phyloP scores from a whole-genome alignment of 2,329 filamentous ascomycete genomes.

The Aspergillus candidus region DNA sequence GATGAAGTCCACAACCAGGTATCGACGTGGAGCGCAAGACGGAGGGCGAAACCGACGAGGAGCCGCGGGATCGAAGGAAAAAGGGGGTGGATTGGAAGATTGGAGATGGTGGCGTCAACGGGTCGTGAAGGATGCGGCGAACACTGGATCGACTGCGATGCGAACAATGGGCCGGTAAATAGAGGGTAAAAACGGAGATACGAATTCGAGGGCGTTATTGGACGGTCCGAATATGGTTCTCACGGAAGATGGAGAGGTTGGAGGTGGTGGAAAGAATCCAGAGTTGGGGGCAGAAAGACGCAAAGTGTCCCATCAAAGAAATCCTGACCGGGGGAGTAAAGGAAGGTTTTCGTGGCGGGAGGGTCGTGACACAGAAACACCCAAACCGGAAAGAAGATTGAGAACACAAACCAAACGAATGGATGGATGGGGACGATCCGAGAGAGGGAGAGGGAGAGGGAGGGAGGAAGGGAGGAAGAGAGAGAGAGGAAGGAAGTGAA shows the following conservation, averaged over 20 bases:
- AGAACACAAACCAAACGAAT: slow-evolving; percentile 2
- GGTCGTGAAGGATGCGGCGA: not conserved
- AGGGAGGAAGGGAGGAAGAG: not conserved
- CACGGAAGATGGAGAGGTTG: too few relatives aligned
- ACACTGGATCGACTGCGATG: not conserved
- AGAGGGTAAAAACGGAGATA: slow-evolving; percentile 3
- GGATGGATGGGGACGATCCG: slow-evolving; percentile 1
- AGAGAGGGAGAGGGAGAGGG: not conserved
- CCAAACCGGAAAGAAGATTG: slow-evolving; percentile 9
- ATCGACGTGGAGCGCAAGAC: too few relatives aligned
- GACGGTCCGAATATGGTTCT: too few relatives aligned
- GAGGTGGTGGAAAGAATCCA: too few relatives aligned
- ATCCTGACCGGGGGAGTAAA: too few relatives aligned
- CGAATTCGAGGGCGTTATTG: not conserved
- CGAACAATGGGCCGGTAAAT: slow-evolving; percentile 1
- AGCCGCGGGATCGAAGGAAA: too few relatives aligned
- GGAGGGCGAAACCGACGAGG: too few relatives aligned
- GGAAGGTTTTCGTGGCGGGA: too few relatives aligned
- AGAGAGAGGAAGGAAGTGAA: slow-evolving; percentile 1
- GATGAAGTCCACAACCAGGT: too few relatives aligned
- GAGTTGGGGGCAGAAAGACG: not conserved
- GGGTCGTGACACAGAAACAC: not conserved
- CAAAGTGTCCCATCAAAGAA: not conserved
- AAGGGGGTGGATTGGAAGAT: too few relatives aligned
- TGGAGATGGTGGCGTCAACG: not conserved